Base-by-base conservation (phyloP, 2,329 filamentous ascomycete species). In the Calonectria fujianensis region DNA sequence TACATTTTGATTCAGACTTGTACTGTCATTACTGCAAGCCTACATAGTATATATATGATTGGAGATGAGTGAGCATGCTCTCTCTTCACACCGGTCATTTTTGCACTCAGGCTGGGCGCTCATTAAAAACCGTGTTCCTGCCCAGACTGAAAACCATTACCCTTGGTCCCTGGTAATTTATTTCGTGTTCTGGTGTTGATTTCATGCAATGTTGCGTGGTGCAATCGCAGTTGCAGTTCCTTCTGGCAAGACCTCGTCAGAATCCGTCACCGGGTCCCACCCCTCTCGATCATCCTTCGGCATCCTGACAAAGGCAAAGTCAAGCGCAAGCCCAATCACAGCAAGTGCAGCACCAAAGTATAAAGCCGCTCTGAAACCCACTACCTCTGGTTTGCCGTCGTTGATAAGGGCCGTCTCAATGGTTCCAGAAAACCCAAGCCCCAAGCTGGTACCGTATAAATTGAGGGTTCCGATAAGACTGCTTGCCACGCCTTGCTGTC, bases 401-500 rank as follows among this genome's bases (percentile, higher is more conserved):
- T 70, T 39, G 8, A 32, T 48, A 13, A 63, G 31, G 14, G 13
- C 11, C 2, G 41, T 76, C 79, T 86, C 85, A 24, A 86, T 78
- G 0, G 82, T 83, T 1, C 81, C 81, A 0, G 82, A 80, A 41
- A 83, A 82, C 4, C 83, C 82, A 8, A 83, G 77, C 0, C 83
- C 82, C 0, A 82, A 70, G 11, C 78, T 80, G 41, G 76, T 77
- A 1, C 82, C 82, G 37, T 84, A 83, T 14, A 82, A 68, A 48
- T 82, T 81, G 4, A 84, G 67, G 4, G 79, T 81, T 1, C 88
- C 88, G n/a, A 90, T 84, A 6, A 91, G 80, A 18, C 84, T 87
- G 0, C 85, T 87, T 0, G 88, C 89, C 8, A 90, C 82, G 0
- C 89, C 89, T 70, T 90, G 88, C 31, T 90, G 84, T 14, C 85